Percentiles rank a stretch among this genome's conserved stretches.
Conservation (phyloP, 2,329 filamentous ascomycete genomes). For the Pseudopithomyces chartarum region DNA sequence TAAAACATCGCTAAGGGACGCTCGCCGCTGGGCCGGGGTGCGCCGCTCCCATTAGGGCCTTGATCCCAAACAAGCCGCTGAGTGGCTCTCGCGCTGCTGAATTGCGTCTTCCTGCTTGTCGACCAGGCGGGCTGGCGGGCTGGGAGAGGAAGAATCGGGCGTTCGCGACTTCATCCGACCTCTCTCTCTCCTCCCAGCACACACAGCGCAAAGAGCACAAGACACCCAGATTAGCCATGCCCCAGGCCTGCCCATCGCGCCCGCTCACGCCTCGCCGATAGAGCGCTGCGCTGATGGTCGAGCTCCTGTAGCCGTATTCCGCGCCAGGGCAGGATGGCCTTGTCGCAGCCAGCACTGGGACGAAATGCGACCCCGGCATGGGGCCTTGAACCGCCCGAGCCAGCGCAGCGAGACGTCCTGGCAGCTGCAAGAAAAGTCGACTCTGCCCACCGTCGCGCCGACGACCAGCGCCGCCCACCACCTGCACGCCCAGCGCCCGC, state of each 20-base stretch:
- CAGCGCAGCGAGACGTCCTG: slow-evolving; percentile 32
- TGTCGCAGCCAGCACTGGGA: slow-evolving; percentile 32
- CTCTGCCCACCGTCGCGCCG: slow-evolving; percentile 32
- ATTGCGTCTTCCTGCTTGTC: slow-evolving; percentile 24
- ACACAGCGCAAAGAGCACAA: no score
- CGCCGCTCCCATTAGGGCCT: slow-evolving; percentile 9
- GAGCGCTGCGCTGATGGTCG: slow-evolving; percentile 23
- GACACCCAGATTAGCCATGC: slow-evolving; percentile 34
- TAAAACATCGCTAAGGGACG: slow-evolving; percentile 3
- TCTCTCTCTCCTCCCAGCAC: slow-evolving; percentile 18
- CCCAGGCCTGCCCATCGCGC: slow-evolving; percentile 28
- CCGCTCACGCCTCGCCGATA: slow-evolving; percentile 25
- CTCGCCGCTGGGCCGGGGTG: slow-evolving; percentile 11
- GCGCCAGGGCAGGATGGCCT: slow-evolving; percentile 39
- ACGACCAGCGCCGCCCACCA: slow-evolving; percentile 22
- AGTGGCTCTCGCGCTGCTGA: slow-evolving; percentile 20
- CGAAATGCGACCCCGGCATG: slow-evolving; percentile 28
- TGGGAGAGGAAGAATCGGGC: slow-evolving; percentile 25
- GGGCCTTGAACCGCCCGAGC: slow-evolving; percentile 10
- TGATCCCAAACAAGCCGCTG: slow-evolving; percentile 16
- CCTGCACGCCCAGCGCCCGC: slow-evolving; percentile 14
- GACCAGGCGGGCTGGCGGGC: slow-evolving; percentile 25
- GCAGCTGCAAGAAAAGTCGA: slow-evolving; percentile 30
- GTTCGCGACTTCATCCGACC: slow-evolving; percentile 28
- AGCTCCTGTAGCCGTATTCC: slow-evolving; percentile 17